A percentile compares a stretch with the other conserved stretches of the same genome.
These are phyloP conservation scores for Stagonosporopsis cucurbitacearum DNA, from an alignment of 2,329 filamentous ascomycete genomes.

Conservation along the genomic window DNA sequence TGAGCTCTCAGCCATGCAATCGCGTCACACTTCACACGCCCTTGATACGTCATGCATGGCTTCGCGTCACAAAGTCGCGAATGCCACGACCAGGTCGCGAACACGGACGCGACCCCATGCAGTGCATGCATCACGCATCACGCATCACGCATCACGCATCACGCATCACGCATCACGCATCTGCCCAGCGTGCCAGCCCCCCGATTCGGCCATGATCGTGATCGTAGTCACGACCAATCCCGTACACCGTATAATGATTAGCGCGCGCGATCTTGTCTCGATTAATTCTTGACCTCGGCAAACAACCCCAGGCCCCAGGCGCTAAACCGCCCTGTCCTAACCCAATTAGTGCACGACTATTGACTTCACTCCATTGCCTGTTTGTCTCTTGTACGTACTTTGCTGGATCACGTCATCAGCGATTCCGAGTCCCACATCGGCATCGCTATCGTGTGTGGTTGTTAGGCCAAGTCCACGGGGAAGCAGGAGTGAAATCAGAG, in stretches of 20 bases:
- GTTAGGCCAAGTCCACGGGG: background rate
- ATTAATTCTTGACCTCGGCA: constrained; percentile 17
- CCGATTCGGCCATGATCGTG: constrained; percentile 5
- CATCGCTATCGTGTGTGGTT: background rate
- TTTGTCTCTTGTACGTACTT: too few species aligned
- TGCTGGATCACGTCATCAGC: background rate
- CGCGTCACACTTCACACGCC: constrained; percentile 12
- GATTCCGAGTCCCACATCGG: background rate
- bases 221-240: constrained; percentile 8
- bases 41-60: constrained; percentile 6
- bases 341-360: constrained; percentile 9
- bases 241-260: too few species aligned
- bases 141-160: constrained; percentile 1
- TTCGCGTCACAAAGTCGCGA: constrained; percentile 10
- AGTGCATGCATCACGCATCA: background rate
- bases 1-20: background rate
- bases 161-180: constrained; percentile 1
- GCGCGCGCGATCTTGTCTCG: background rate
- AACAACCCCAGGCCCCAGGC: background rate
- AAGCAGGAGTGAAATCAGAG: background rate
- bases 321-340: too few species aligned
- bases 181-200: background rate
- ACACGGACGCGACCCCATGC: constrained; percentile 15
- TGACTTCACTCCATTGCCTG: constrained; percentile 7
- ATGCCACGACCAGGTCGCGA: constrained; percentile 7